These are phyloP conservation scores for Neurospora pannonica DNA, from an alignment of 495 filamentous ascomycete species.

Conservation along the genomic window DNA sequence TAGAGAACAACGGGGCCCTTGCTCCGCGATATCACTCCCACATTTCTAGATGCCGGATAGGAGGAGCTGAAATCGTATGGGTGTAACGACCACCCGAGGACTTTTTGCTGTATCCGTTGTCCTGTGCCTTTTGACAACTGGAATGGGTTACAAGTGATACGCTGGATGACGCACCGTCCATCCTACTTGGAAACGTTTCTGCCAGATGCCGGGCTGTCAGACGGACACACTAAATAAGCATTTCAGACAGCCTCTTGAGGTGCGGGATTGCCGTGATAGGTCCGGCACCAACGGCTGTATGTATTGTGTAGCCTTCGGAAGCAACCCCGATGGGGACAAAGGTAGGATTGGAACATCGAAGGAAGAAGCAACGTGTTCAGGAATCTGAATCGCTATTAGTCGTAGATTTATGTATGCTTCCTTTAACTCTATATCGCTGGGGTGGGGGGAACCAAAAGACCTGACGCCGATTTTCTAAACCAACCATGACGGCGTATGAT, in stretches of 20 bases:
- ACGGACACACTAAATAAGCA: neutral
- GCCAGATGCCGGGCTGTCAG: neutral
- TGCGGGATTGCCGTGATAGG: neutral
- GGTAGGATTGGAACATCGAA: neutral
- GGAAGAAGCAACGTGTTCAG: neutral
- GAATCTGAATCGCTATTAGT: neutral
- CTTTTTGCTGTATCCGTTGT: neutral
- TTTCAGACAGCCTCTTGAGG: neutral
- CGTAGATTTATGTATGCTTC: neutral
- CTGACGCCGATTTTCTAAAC: neutral
- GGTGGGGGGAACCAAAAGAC: neutral
- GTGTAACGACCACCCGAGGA: neutral
- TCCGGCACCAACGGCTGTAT: neutral
- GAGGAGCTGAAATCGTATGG: neutral
- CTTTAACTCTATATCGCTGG: neutral
- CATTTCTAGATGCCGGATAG: neutral
- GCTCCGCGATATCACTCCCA: neutral
- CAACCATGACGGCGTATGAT: neutral
- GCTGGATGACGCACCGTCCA: neutral
- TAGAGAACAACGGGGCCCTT: neutral
- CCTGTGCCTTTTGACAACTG: neutral
- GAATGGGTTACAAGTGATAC: neutral
- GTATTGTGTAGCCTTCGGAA: neutral
- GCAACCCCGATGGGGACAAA: neutral
- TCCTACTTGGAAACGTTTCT: neutral